Evolutionary conservation across 768 basidiomycete genomes (phyloP), one percentile per base, ranked within the genome.

Genomic region (Rhodotorula sphaerocarpa): DNA sequence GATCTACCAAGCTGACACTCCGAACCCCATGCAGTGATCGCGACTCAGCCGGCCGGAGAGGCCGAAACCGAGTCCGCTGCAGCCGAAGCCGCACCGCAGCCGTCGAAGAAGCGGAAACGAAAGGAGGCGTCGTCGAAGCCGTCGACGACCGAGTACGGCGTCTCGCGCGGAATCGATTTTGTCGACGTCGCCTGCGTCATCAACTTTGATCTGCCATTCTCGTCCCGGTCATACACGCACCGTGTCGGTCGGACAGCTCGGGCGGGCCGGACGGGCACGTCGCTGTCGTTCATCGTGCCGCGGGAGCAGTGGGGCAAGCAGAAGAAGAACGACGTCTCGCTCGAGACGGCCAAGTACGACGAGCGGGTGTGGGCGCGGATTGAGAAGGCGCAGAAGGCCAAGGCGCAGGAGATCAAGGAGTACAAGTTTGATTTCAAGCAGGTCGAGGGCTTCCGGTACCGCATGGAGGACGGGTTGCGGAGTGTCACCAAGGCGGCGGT

Each of bases 211-310:
- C 81, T 97, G n/a, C 95, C 95, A 1, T 79, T 83, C 1, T 85
- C 90, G 1, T 81, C 88, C 7, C 85, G 84, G 23, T 82, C 90
- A 18, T 99, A 99, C 73, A 91, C 88, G 1, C 95, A 99, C 74
- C 86, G 95, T 52, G 86, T 97, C 21, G 95, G 95, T 18, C 84
- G 95, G 30, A 99, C 95, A 0, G 95, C 95, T 20, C 88, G 95
- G 27, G 95, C 93, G 0, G 95, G 95, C 1, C 84, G 89, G 34
- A 85, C 88, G 1, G 95, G 95, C 15, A 86, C 93, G 80, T 82
- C 90, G 2, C 77, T 99, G 27, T 93, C 90, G 0, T 93, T 90
- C 65, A 81, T 97, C 60, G 85, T 96, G 10, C 77, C 77, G 21
- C 70, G 71, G 15, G 73, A 69, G 15, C 65, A 74, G 48, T 74